Evolutionary conservation across 768 basidiomycete genomes (phyloP).

Genomic region (Flagelloscypha sp.): DNA sequence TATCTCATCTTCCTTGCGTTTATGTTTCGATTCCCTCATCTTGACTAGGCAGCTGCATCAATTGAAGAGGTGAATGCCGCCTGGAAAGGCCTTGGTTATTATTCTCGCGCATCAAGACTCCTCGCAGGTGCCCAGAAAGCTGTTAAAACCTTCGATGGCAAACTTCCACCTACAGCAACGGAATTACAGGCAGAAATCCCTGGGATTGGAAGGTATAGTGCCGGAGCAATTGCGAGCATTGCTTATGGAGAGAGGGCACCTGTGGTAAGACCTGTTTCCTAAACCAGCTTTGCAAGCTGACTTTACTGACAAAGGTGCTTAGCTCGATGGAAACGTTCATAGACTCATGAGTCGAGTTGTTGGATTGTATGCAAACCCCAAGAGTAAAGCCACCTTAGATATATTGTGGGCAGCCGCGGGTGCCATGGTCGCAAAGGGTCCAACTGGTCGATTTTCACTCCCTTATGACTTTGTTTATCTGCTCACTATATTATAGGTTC

Average conservation of each 20-base stretch:
- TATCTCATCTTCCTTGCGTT: slow-evolving; percentile 18
- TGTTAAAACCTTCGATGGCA: slow-evolving; percentile 55
- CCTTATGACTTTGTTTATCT: too few species aligned
- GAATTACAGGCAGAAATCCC: slow-evolving; percentile 79
- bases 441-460: too few species aligned
- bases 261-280: slow-evolving; percentile 49
- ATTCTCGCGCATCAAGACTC: slow-evolving; percentile 76
- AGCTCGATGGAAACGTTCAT: slow-evolving; percentile 90
- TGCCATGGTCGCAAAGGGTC: slow-evolving; percentile 42
- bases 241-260: slow-evolving; percentile 79
- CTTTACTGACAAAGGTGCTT: slow-evolving; percentile 3
- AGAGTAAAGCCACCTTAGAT: slow-evolving; percentile 69
- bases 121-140: slow-evolving; percentile 79
- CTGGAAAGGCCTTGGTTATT: slow-evolving; percentile 93
- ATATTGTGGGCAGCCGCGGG: slow-evolving; percentile 77
- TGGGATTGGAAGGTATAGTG: slow-evolving; percentile 85
- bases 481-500: too few species aligned
- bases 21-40: slow-evolving; percentile 9
- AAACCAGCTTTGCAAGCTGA: slow-evolving; percentile 1
- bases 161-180: slow-evolving; percentile 70
- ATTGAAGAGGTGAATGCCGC: slow-evolving; percentile 80
- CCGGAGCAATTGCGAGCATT: slow-evolving; percentile 79
- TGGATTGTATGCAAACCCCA: slow-evolving; percentile 75
- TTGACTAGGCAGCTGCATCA: slow-evolving; percentile 53
- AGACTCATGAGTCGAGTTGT: slow-evolving; percentile 78